Evolutionary conservation across 2,329 filamentous ascomycete species (phyloP).

Genomic region (Leptographium lundbergii): DNA sequence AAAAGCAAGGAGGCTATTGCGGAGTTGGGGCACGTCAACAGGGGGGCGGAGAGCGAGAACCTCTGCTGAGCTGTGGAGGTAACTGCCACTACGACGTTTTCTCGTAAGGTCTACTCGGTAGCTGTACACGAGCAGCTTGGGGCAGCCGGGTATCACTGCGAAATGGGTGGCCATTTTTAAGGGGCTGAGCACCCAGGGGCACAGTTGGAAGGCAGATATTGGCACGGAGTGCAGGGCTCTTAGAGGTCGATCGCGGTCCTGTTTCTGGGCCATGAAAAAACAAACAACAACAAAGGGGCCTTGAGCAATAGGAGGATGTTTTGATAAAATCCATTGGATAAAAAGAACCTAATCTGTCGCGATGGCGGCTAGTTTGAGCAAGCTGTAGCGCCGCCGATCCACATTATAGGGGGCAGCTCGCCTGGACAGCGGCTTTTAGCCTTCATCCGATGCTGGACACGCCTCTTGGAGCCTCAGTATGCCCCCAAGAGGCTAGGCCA

Average conservation of each 20-base stretch:
- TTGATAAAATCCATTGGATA: not conserved
- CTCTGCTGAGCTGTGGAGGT: not conserved
- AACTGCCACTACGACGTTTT: not conserved
- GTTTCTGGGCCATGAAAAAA: not conserved
- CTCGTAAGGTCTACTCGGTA: not conserved
- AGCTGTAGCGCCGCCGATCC: not conserved
- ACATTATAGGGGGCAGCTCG: not conserved
- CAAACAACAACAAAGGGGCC: not conserved
- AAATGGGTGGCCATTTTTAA: not conserved
- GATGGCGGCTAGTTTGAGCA: not conserved
- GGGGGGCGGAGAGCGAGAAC: not conserved
- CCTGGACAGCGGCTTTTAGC: not conserved
- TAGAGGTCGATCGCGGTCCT: not conserved
- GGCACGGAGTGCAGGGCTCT: not conserved
- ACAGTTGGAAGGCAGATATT: not conserved
- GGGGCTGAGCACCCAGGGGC: not conserved
- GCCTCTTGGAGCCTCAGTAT: not conserved
- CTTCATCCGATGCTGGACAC: not conserved
- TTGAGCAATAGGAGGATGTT: not conserved
- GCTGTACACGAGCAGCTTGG: not conserved
- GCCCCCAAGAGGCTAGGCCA: not conserved
- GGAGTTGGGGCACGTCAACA: not conserved
- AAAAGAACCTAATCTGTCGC: not conserved
- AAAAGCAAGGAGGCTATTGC: not conserved
- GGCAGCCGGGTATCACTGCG: not conserved